Base-by-base conservation (phyloP, 1,284 basidiomycete genomes). In the Ganoderma multipileum region DNA sequence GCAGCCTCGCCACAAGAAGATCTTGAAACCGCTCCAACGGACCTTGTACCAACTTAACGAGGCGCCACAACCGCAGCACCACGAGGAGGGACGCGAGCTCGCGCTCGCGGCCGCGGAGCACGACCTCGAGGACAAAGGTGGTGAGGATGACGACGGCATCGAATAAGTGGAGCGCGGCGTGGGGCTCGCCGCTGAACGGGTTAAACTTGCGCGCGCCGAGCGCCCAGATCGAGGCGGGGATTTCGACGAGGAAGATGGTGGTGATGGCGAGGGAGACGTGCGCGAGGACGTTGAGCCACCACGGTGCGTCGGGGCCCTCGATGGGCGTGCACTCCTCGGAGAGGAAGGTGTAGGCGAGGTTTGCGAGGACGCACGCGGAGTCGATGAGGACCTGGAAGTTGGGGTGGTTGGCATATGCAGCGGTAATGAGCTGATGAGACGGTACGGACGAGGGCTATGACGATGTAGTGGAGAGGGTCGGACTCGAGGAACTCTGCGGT, bases 1-100 rank as follows among this genome's bases (percentile, higher is more conserved):
- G 42, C 36, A 26, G 30, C 23, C 33, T 33, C 33, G 33, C 33
- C 33, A 8, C 33, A 33, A 33, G 33, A 33, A 8, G 33, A 33
- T 8, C 33, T 33, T 8, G 33, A 26, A 20, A 50, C 23, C 60
- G 11, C 38, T 9, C 16, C 30, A 20, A 47, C 41, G 33, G 71
- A 93, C 92, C 91, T 84, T 90, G 91, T 26, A 93, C 89, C 14
- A 94, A 82, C 76, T 94, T 93, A 36, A 95, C 86, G 30, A 94
- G 81, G 39, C 93, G 84, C 92, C 93, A 94, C 12, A 95, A 76
- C 78, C 93, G 92, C 26, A 95, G 81, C 11, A 92, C 81, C 60
- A 95, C 83, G 50, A 95, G 85, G 30, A 95, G 79, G 8, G 84
- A 86, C 2, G 88, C 90, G 28, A 95, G 83, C 75, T 95, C 91